A percentile compares a stretch with the other conserved stretches of the same genome.
These are phyloP conservation scores for Rhodomyrtus tomentosa DNA, from an alignment of 345 rosid species.

Conservation along the genomic window DNA sequence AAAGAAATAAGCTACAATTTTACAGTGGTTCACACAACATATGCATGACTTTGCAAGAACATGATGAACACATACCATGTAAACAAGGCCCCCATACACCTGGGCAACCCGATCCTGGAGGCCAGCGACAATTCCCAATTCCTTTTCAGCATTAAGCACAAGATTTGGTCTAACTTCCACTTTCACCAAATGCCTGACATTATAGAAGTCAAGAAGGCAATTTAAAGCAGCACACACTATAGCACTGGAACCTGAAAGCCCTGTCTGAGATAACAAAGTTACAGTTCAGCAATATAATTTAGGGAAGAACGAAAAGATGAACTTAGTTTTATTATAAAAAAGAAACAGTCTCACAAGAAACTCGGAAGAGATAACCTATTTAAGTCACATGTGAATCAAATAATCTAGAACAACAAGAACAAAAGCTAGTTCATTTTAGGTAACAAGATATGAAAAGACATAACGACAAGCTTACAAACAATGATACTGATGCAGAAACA, in stretches of 20 bases:
- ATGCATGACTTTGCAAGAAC: not conserved
- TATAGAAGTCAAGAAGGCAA: constrained; percentile 88
- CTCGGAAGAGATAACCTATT: not conserved
- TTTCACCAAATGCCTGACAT: constrained; percentile 66
- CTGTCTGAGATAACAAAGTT: constrained; percentile 44
- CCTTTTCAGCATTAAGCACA: constrained; percentile 66
- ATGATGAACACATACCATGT: constrained; percentile 43
- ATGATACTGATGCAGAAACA: not conserved
- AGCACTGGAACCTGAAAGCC: constrained; percentile 97
- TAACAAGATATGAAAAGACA: not conserved
- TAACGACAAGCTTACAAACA: not conserved
- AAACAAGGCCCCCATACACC: constrained; percentile 89
- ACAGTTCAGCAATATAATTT: not conserved
- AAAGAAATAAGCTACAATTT: not conserved
- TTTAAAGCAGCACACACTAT: constrained; percentile 83
- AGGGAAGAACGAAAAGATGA: not conserved
- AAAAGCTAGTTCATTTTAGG: not conserved
- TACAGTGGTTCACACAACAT: not conserved
- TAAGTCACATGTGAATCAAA: not conserved
- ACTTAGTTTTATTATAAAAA: not conserved
- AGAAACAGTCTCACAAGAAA: not conserved
- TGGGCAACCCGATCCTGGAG: constrained; percentile 98
- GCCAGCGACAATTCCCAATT: constrained; percentile 94
- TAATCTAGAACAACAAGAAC: not conserved
- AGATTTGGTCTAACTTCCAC: constrained; percentile 65